phyloP scores from a whole-genome alignment of 768 basidiomycete genomes.

The Leccinum variicolor region DNA sequence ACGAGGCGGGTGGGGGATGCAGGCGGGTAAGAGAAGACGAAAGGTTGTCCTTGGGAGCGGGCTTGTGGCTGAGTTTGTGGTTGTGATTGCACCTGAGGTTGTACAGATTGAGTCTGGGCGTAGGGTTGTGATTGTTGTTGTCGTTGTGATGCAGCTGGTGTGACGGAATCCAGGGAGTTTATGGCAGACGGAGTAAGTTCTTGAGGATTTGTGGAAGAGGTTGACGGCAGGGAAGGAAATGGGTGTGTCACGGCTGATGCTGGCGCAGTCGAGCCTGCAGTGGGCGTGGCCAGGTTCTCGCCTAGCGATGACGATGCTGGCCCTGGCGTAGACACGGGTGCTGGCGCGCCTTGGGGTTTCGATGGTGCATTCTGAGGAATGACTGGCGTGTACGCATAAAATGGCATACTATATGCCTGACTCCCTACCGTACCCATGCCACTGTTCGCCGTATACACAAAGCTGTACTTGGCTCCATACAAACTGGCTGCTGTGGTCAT shows the following conservation, averaged over 20 bases:
- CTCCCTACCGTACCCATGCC: conserved; percentile 8
- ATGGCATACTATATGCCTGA: conserved; percentile 25
- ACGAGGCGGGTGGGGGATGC: conserved; percentile 11
- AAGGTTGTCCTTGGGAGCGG: neutral
- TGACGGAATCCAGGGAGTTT: neutral
- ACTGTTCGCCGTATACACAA: conserved; percentile 17
- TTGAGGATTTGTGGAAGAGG: neutral
- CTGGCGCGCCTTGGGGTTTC: conserved; percentile 8
- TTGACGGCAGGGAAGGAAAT: neutral
- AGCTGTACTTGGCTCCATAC: conserved; percentile 18
- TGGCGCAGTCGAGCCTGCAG: neutral
- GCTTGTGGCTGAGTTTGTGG: neutral
- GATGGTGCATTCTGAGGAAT: conserved; percentile 5
- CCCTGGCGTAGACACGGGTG: neutral
- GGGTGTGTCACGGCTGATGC: neutral
- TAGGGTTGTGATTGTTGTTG: neutral
- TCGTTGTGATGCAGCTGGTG: neutral
- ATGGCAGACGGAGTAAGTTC: neutral
- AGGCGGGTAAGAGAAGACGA: conserved; percentile 9
- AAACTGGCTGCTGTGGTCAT: conserved; percentile 9
- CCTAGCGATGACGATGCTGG: neutral
- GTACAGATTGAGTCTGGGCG: neutral
- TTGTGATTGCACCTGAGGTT: neutral
- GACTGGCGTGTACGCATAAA: conserved; percentile 23
- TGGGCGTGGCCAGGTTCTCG: neutral